Evolutionary conservation across 2,329 filamentous ascomycete species (phyloP).

Genomic region (Didymella sp.): DNA sequence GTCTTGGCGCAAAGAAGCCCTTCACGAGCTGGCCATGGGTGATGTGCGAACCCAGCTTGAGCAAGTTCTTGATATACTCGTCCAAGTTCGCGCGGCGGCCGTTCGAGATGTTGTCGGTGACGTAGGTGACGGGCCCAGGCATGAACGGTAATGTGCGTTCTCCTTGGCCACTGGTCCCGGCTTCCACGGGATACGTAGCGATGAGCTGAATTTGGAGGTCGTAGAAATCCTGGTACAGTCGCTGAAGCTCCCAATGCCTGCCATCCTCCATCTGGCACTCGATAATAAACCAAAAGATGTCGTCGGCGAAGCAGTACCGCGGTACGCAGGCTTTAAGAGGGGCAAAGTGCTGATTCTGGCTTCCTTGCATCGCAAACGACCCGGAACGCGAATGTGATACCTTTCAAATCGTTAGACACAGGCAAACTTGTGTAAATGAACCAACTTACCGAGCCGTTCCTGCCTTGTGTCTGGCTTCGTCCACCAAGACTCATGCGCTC

Average conservation of each 20-base stretch:
- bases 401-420: constrained; percentile 24
- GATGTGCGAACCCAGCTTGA: constrained; percentile 84
- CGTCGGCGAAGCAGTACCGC: constrained; percentile 92
- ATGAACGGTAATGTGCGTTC: constrained; percentile 92
- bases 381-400: constrained; percentile 45
- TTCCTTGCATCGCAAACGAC: constrained; percentile 46
- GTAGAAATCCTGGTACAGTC: constrained; percentile 98
- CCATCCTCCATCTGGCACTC: constrained; percentile 91
- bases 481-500: constrained; percentile 77
- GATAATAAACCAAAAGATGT: constrained; percentile 99
- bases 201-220: constrained; percentile 97
- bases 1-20: constrained; percentile 87
- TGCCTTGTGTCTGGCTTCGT: constrained; percentile 35
- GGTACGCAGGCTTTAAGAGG: constrained; percentile 86
- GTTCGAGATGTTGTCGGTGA: constrained; percentile 97
- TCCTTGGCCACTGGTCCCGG: constrained; percentile 77
- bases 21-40: constrained; percentile 83
- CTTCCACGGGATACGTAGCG: constrained; percentile 88
- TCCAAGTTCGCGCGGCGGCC: constrained; percentile 91
- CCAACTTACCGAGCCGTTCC: constrained; percentile 45
- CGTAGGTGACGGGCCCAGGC: constrained; percentile 96
- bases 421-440: neutral
- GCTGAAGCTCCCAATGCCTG: constrained; percentile 87
- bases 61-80: constrained; percentile 91
- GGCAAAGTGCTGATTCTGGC: constrained; percentile 65